These are phyloP conservation scores for Eucalyptus cloeziana DNA, from an alignment of 345 rosid genomes.

Conservation along the genomic window DNA sequence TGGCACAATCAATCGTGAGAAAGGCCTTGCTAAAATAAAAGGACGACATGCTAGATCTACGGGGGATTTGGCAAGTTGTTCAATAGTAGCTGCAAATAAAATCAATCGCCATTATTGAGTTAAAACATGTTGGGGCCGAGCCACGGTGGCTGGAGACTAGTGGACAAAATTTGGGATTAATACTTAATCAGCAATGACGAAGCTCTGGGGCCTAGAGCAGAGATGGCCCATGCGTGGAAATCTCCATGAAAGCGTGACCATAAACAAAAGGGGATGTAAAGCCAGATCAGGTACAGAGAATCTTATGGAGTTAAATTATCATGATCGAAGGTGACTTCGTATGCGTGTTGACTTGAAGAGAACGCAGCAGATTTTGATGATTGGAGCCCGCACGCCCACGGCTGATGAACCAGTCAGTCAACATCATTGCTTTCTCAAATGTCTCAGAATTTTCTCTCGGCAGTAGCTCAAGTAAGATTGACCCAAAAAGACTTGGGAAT, in stretches of 20 bases:
- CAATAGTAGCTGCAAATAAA: neutral
- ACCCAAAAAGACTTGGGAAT: neutral
- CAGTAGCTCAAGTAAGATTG: neutral
- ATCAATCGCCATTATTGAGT: neutral
- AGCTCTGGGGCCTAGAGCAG: neutral
- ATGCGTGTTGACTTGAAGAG: neutral
- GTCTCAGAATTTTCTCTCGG: neutral
- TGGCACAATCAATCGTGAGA: neutral
- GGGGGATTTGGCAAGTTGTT: neutral
- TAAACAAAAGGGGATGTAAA: neutral
- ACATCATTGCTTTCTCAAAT: neutral
- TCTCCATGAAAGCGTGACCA: neutral
- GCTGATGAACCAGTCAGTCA: neutral
- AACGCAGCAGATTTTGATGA: neutral
- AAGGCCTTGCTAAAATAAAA: neutral
- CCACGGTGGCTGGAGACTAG: neutral
- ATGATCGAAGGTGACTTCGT: neutral
- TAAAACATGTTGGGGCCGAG: neutral
- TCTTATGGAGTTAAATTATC: neutral
- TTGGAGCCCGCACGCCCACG: neutral
- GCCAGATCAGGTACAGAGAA: neutral
- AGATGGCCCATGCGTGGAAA: neutral
- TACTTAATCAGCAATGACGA: neutral
- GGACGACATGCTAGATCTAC: neutral
- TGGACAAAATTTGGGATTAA: neutral